Evolutionary conservation across 352 stramenopile genomes (phyloP), one percentile per base, ranked within the genome.

Genomic region (Phytophthora fragariae): DNA sequence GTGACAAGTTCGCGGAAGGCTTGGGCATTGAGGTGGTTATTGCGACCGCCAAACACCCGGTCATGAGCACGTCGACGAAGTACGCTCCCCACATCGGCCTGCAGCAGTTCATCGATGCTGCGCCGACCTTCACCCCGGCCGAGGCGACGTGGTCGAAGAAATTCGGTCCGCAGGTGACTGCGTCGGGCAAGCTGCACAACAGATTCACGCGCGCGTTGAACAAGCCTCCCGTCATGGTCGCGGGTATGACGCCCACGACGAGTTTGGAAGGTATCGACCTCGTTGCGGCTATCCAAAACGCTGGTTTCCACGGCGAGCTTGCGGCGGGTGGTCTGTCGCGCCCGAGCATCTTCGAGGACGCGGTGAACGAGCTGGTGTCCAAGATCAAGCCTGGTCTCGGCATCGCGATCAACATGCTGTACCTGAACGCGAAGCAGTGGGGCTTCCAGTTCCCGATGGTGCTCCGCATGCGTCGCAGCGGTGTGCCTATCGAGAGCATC

Each of bases 381-480:
- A 95, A 93, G 80, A 77, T 95, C 57, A 84, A 86, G 29, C 88
- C 90, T 9, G 91, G 90, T 15, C 69, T 84, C 29, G 90, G 88
- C 27, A 88, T 97, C 55, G 75, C 83, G 31, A 91, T 97, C 64
- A 96, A 96, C 78, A 92, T 97, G 90, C 68, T 97, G n/a, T 97
- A 96, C 70, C 55, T 97, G 44, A 97, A 97, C 75, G 80, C 86
- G 17, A 93, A 94, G 77, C 90, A 95, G 70, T 97, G 90, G 91
- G 88, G 81, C 1, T 97, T 97, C 76, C 92, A 97, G 78, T 97
- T 96, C 74, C 90, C 90, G 12, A 91, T 94, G 85, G 88, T 97
- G 33, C 65, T 96, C 6, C 90, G 92, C 24, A 76, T 97, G 80
- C 88, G 88, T 62, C 88, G 88, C 58, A 85, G 76, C 44, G 90